Evolutionary conservation across 2,329 filamentous ascomycete genomes (phyloP), one percentile per base, ranked within the genome.

Genomic region (Fusarium longipes): DNA sequence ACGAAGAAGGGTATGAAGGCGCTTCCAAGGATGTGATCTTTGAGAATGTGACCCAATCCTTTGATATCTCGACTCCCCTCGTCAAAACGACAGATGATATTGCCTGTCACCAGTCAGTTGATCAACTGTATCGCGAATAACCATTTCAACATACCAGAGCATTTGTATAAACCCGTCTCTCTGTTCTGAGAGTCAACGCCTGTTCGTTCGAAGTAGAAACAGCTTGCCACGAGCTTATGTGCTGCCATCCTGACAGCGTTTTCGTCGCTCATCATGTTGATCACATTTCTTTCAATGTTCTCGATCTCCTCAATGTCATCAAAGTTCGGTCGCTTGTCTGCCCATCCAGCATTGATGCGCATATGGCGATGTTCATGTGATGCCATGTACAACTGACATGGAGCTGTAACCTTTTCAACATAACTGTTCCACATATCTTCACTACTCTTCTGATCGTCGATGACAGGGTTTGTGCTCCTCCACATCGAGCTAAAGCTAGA

Each of bases 81-180:
- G 5, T 33, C 30, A n/a, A 48, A 48, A 4, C 44, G 44, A 5
- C 44, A 33, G 30, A 32, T 32, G 3, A 48, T 48, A 4, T 25
- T 32, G 0, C 44, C 44, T 48, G 29, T 14, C 7, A 6, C 5
- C 1, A 3, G 11, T 47, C 7, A 47, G 18, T 18, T 6, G 5
- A 2, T 25, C 25, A 25, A 25, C 4, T 14, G 36, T 4, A 8
- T 9, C 6, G 6, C 1, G 1, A 6, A 15, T n/a, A 29, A 3
- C 3, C 20, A 6, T 8, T 8, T 9, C 9, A 47, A 18, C 44
- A 2, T 48, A 48, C 44, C 44, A 7, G 29, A 32, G 20, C 44
- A 48, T 5, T 25, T 22, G 3, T 48, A 48, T 3, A 48, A n/a
- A 3, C 30, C 44, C 2, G 30, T 48, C 10, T 24, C 30, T 48